Percentiles rank a stretch among this genome's conserved stretches.
Evolutionary conservation across 768 basidiomycete genomes (phyloP).

Genomic region (Sarcodon sp.): DNA sequence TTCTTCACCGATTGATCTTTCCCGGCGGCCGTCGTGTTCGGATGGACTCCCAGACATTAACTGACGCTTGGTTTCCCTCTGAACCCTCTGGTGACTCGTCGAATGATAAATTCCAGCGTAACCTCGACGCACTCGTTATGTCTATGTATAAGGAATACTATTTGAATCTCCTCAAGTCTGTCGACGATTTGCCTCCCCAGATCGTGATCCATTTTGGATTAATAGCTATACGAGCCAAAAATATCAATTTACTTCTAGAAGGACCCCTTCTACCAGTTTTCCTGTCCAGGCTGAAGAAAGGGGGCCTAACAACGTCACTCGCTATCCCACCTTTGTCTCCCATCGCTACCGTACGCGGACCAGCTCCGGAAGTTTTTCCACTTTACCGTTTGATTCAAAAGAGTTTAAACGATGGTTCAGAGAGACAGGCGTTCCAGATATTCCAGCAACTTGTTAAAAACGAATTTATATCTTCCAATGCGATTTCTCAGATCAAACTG

Average conservation of each 20-base stretch:
- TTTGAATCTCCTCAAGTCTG: not conserved
- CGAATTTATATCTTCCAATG: conserved; percentile 32
- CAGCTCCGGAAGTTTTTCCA: conserved; percentile 15
- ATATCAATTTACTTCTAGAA: no score
- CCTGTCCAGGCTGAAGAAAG: no score
- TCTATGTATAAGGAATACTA: not conserved
- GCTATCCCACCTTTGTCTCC: not conserved
- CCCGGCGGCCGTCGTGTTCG: no score
- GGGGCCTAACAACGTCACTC: no score
- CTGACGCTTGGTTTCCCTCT: no score
- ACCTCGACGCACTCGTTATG: not conserved
- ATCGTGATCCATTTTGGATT: not conserved
- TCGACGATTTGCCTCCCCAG: not conserved
- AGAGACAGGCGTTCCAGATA: conserved; percentile 27
- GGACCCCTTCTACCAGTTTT: no score
- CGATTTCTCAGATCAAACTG: conserved; percentile 25
- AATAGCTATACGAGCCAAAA: no score
- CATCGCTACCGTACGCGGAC: not conserved
- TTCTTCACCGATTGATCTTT: not conserved
- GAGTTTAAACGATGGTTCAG: conserved; percentile 22
- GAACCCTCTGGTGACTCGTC: no score
- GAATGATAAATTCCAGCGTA: not conserved
- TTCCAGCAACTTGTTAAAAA: conserved; percentile 34
- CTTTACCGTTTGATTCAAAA: conserved; percentile 31
- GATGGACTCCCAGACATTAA: no score